phyloP scores from a whole-genome alignment of 75 land plant genomes.

The Selaginella tamariscina region DNA sequence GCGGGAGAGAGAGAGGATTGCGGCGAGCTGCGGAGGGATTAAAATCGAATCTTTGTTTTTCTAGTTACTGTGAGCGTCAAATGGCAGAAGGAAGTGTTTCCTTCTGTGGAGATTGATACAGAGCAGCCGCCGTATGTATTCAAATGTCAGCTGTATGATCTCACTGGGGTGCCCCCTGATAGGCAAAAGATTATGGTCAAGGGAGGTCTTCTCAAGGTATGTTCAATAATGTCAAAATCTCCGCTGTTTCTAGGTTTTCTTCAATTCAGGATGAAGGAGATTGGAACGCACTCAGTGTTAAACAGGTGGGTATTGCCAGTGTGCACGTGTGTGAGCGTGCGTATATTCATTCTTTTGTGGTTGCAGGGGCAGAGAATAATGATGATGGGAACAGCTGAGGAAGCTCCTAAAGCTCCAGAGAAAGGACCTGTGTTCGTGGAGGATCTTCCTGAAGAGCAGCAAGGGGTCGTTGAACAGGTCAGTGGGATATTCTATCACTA shows the following conservation, averaged over 20 bases:
- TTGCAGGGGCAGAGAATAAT: slow-evolving; percentile 3
- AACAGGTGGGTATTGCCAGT: neutral
- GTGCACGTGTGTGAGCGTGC: neutral
- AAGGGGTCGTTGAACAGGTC: slow-evolving; percentile 3
- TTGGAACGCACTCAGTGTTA: neutral
- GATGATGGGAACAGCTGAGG: slow-evolving; percentile 12
- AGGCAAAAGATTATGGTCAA: slow-evolving; percentile 12
- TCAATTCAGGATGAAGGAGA: slow-evolving; percentile 5
- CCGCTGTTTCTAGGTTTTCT: neutral
- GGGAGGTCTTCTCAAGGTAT: slow-evolving; percentile 7
- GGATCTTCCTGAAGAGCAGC: slow-evolving; percentile 7
- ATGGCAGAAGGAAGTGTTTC: slow-evolving; percentile 11
- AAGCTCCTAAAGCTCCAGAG: slow-evolving; percentile 9
- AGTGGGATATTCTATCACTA: neutral
- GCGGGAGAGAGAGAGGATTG: too few species aligned
- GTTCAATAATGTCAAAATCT: neutral
- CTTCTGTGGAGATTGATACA: slow-evolving; percentile 13
- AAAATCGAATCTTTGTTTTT: too few species aligned
- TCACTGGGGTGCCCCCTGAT: slow-evolving; percentile 4
- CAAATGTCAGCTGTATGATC: neutral
- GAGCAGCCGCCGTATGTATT: slow-evolving; percentile 13
- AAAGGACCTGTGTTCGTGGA: slow-evolving; percentile 6
- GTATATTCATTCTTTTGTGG: neutral
- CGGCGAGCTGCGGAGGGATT: too few species aligned
- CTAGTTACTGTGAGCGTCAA: slow-evolving; percentile 6